Percentiles rank a stretch among this genome's conserved stretches.
Conservation (phyloP, 345 rosid species). For the Populus ilicifolia region DNA sequence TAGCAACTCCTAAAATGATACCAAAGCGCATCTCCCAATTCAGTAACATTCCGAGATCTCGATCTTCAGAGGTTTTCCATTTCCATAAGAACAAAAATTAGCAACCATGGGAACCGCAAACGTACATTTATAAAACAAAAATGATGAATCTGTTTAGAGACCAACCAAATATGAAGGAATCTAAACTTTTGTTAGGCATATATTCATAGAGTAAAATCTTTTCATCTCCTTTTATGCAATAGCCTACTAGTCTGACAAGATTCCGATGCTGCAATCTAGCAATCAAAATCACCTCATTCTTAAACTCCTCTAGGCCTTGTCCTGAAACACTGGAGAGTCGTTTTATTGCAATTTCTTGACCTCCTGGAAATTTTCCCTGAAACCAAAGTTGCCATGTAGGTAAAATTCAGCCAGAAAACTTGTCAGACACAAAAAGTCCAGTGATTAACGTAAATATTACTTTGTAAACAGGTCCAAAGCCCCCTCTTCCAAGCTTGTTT, state of each 20-base stretch:
- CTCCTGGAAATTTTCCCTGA: slow-evolving; percentile 12
- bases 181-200: no score
- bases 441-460: background rate
- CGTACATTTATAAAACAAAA: no score
- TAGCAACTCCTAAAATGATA: background rate
- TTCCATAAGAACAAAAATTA: background rate
- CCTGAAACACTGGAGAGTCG: slow-evolving; percentile 14
- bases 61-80: background rate
- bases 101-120: background rate
- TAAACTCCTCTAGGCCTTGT: slow-evolving; percentile 17
- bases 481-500: slow-evolving; percentile 20
- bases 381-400: background rate
- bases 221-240: slow-evolving; percentile 10
- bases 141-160: background rate
- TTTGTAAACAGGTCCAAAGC: slow-evolving; percentile 17
- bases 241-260: slow-evolving; percentile 13
- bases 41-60: background rate
- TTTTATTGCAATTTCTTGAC: slow-evolving; percentile 11
- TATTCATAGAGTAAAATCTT: slow-evolving; percentile 16
- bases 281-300: slow-evolving; percentile 12
- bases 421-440: background rate
- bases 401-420: background rate
- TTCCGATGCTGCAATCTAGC: slow-evolving; percentile 17
- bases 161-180: background rate
- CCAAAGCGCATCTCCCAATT: background rate